phyloP scores from a whole-genome alignment of 306 rosid genomes.

The Crataegus laevigata region DNA sequence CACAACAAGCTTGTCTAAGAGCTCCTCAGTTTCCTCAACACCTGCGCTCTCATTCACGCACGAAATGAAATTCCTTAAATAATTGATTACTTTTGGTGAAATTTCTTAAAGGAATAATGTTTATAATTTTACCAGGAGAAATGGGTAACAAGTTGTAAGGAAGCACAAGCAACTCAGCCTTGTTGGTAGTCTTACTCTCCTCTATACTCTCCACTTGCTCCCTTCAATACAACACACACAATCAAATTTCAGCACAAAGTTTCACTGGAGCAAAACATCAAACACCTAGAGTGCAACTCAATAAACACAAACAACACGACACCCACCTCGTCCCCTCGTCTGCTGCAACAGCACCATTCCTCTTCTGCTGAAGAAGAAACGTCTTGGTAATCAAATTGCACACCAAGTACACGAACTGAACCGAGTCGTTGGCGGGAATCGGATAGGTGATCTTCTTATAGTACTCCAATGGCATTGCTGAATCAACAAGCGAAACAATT shows the following conservation, averaged over 20 bases:
- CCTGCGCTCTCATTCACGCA: slow-evolving; percentile 23
- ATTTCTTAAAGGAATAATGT: neutral
- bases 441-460: slow-evolving; percentile 62
- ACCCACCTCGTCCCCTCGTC: neutral
- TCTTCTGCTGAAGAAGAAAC: slow-evolving; percentile 34
- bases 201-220: slow-evolving; percentile 29
- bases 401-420: slow-evolving; percentile 58
- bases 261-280: neutral
- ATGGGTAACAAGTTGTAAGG: slow-evolving; percentile 24
- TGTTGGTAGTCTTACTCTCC: slow-evolving; percentile 21
- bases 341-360: slow-evolving; percentile 1
- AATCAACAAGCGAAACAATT: slow-evolving; percentile 67
- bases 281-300: neutral
- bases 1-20: slow-evolving; percentile 66
- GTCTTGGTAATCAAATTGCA: slow-evolving; percentile 84
- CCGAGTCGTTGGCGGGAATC: slow-evolving; percentile 65
- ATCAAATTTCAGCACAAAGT: neutral
- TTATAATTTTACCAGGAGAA: neutral
- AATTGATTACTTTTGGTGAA: neutral
- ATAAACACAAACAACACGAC: neutral
- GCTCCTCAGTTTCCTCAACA: slow-evolving; percentile 36
- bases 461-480: slow-evolving; percentile 45
- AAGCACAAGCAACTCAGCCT: slow-evolving; percentile 36
- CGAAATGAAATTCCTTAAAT: neutral
- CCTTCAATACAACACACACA: slow-evolving; percentile 12